These are phyloP conservation scores for Aspergillus ibericus DNA, from an alignment of 2,329 filamentous ascomycete species.

Conservation along the genomic window DNA sequence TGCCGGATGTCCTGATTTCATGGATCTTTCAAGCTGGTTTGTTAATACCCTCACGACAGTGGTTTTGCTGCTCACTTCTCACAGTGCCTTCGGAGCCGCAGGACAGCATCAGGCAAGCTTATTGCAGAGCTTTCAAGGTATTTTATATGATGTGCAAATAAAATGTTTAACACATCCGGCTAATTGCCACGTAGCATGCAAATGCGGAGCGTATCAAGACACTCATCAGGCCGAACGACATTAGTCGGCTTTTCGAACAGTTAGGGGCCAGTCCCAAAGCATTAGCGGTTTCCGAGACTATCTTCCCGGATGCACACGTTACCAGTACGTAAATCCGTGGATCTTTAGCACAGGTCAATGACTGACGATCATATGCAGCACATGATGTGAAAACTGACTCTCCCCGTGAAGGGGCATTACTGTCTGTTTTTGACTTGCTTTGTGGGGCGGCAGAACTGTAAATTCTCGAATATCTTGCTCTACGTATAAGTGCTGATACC, in stretches of 20 bases:
- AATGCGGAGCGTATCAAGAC: conserved; percentile 30
- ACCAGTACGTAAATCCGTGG: conserved; percentile 18
- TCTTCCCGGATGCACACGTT: conserved; percentile 26
- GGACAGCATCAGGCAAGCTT: conserved; percentile 59
- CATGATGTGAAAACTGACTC: conserved; percentile 13
- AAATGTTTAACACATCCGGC: not conserved
- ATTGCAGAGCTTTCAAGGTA: conserved; percentile 56
- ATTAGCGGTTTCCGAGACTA: conserved; percentile 34
- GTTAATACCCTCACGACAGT: not conserved
- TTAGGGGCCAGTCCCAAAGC: conserved; percentile 58
- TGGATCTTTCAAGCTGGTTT: conserved; percentile 57
- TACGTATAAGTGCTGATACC: conserved; percentile 12
- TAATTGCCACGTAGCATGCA: conserved; percentile 25
- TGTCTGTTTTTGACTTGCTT: conserved; percentile 39
- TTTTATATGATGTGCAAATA: conserved; percentile 29
- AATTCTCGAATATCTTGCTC: not conserved
- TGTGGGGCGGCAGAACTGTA: conserved; percentile 34
- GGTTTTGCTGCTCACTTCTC: conserved; percentile 3
- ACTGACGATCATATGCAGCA: conserved; percentile 12
- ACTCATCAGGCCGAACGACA: conserved; percentile 39
- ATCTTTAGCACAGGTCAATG: not conserved
- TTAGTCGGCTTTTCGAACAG: conserved; percentile 56
- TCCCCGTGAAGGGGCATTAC: conserved; percentile 22
- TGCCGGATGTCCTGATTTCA: conserved; percentile 65
- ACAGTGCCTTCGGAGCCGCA: conserved; percentile 56